A percentile compares a stretch with the other conserved stretches of the same genome.
Conservation (phyloP, 805 yeast species). For the Pichia rugopelliculosa region DNA sequence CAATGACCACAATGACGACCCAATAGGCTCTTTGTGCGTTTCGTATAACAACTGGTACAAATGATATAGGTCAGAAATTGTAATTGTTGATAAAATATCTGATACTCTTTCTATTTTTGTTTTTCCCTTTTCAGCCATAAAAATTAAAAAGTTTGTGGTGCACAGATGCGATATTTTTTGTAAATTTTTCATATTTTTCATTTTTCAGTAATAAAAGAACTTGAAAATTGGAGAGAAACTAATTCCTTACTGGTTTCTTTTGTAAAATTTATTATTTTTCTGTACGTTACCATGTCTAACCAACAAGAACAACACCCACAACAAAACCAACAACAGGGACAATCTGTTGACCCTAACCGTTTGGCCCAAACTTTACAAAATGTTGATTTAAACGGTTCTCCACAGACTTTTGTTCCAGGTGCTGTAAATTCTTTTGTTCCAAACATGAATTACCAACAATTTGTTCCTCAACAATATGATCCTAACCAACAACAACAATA, state of each 20-base stretch:
- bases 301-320: slow-evolving; percentile 13
- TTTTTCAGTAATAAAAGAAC: neutral
- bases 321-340: slow-evolving; percentile 18
- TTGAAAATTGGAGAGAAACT: neutral
- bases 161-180: neutral
- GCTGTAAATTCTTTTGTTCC: slow-evolving; percentile 45
- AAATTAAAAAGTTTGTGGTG: neutral
- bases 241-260: neutral
- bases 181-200: neutral
- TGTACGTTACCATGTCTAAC: slow-evolving; percentile 20
- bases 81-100: neutral
- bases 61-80: neutral
- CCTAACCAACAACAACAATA: slow-evolving; percentile 22
- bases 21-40: neutral
- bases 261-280: neutral
- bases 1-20: neutral
- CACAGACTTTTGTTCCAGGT: slow-evolving; percentile 38
- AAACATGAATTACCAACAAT: slow-evolving; percentile 28
- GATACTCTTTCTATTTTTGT: neutral
- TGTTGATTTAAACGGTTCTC: slow-evolving; percentile 32
- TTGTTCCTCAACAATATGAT: slow-evolving; percentile 36
- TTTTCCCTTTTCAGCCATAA: neutral
- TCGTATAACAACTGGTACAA: neutral
- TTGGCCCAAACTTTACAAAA: slow-evolving; percentile 39
- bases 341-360: slow-evolving; percentile 35